A percentile compares a stretch with the other conserved stretches of the same genome.
Evolutionary conservation across 2,329 filamentous ascomycete species (phyloP).

Genomic region (Stachybotrys chartarum): DNA sequence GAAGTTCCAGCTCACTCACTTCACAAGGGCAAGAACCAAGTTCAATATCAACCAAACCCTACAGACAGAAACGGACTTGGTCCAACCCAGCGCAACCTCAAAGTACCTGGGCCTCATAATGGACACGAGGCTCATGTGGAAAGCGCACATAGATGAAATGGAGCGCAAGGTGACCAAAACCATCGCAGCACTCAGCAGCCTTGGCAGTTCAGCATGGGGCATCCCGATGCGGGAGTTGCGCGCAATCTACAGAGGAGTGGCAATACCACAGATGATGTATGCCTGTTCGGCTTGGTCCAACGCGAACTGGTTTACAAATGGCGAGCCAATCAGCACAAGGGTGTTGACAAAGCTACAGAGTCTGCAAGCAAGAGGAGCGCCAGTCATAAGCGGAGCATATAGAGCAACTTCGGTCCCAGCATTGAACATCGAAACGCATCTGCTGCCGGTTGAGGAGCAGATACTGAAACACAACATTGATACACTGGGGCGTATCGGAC

Average conservation of each 20-base stretch:
- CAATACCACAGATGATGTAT: slow-evolving; percentile 1
- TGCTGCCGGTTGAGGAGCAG: slow-evolving; percentile 1
- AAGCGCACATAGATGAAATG: not conserved
- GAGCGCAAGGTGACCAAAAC: not conserved
- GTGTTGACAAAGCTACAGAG: not conserved
- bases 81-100: not conserved
- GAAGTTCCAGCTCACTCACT: slow-evolving; percentile 1
- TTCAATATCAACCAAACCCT: not conserved
- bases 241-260: not conserved
- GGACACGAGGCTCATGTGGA: not conserved
- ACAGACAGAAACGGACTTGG: not conserved
- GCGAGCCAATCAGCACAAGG: not conserved
- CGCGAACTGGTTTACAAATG: not conserved
- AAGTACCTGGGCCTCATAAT: slow-evolving; percentile 1
- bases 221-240: not conserved
- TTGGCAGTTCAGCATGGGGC: slow-evolving; percentile 1
- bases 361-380: slow-evolving; percentile 1
- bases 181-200: not conserved
- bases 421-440: slow-evolving; percentile 1
- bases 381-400: slow-evolving; percentile 1
- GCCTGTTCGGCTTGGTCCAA: slow-evolving; percentile 1
- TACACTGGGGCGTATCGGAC: not conserved
- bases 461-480: not conserved
- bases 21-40: not conserved
- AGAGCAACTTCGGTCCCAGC: slow-evolving; percentile 1